phyloP scores from a whole-genome alignment of 371 early-diverging fungal genomes.

The Mortierella sp. region DNA sequence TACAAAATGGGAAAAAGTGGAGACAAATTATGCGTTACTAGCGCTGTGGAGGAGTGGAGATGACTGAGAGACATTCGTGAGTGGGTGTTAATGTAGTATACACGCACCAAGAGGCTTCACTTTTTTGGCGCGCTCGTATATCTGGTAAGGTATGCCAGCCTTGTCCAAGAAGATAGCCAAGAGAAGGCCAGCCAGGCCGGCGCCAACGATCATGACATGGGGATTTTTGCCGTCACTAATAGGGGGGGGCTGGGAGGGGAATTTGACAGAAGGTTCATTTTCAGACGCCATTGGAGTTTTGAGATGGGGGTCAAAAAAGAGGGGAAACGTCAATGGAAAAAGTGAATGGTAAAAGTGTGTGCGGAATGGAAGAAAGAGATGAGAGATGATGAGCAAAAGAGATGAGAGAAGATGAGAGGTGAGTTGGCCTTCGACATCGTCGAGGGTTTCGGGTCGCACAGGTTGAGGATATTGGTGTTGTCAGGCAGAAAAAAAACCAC shows the following conservation, averaged over 20 bases:
- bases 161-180: constrained; percentile 2
- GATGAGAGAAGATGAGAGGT: background rate
- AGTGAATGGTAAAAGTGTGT: too few relatives aligned
- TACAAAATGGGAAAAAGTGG: background rate
- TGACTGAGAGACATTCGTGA: too few relatives aligned
- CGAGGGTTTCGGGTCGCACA: background rate
- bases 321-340: too few relatives aligned
- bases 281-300: too few relatives aligned
- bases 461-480: background rate
- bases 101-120: background rate
- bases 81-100: too few relatives aligned
- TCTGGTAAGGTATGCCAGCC: constrained; percentile 2
- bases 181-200: background rate
- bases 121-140: background rate
- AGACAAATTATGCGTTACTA: too few relatives aligned
- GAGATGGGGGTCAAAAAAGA: too few relatives aligned
- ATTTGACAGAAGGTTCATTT: background rate
- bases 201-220: background rate
- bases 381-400: too few relatives aligned
- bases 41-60: too few relatives aligned
- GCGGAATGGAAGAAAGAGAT: too few relatives aligned
- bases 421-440: background rate
- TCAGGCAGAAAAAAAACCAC: background rate
- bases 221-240: background rate
- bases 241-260: background rate